Evolutionary conservation across 768 basidiomycete species (phyloP).

Genomic region (Auriscalpium microsporum): DNA sequence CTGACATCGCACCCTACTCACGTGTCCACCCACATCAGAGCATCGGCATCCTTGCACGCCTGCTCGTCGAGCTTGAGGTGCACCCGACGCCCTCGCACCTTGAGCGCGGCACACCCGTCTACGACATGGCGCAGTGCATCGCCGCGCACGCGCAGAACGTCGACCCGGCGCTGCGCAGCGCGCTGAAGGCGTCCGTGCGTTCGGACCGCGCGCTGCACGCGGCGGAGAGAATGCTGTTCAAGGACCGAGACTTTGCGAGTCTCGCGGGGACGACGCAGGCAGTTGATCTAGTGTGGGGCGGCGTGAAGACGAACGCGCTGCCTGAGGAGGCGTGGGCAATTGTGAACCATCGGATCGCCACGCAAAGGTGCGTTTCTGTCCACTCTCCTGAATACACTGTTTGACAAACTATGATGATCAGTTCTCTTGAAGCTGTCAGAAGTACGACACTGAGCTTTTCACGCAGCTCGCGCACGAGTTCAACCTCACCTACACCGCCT

Average conservation of each 20-base stretch:
- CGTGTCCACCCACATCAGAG: slow-evolving; percentile 15
- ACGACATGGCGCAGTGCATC: slow-evolving; percentile 32
- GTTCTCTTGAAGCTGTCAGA: slow-evolving; percentile 21
- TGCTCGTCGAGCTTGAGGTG: slow-evolving; percentile 11
- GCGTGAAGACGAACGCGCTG: slow-evolving; percentile 38
- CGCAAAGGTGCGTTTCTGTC: slow-evolving; percentile 18
- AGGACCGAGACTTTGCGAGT: slow-evolving; percentile 18
- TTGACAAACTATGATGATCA: background rate
- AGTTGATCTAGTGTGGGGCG: slow-evolving; percentile 34
- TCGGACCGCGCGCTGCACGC: slow-evolving; percentile 25
- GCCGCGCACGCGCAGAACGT: slow-evolving; percentile 34
- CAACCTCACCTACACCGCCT: slow-evolving; percentile 34
- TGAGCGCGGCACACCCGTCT: slow-evolving; percentile 24
- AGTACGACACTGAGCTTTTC: slow-evolving; percentile 23
- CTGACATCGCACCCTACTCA: too few species aligned
- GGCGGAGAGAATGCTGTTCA: slow-evolving; percentile 25
- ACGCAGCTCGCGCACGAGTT: slow-evolving; percentile 25
- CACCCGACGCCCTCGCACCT: slow-evolving; percentile 18
- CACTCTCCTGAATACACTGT: background rate
- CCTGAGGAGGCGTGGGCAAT: slow-evolving; percentile 33
- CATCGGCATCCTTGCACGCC: slow-evolving; percentile 67
- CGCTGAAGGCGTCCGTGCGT: slow-evolving; percentile 19
- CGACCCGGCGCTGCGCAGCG: slow-evolving; percentile 20
- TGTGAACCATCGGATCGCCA: slow-evolving; percentile 27
- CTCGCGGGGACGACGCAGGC: slow-evolving; percentile 25